Conservation (phyloP, 345 rosid species). For the Nasturtium officinale region DNA sequence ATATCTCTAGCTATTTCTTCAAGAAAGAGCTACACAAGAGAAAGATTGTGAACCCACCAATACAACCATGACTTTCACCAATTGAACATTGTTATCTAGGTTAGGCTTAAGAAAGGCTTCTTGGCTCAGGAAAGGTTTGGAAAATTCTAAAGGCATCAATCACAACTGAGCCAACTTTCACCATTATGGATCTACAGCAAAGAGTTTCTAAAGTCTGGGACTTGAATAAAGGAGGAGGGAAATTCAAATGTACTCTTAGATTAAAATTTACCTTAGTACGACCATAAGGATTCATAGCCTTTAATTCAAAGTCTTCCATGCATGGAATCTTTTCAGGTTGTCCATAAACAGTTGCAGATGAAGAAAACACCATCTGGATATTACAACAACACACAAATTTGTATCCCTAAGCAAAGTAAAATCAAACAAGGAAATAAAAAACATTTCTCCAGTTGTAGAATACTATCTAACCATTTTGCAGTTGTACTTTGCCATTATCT, state of each 20-base stretch:
- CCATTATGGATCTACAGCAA: neutral
- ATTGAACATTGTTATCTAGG: neutral
- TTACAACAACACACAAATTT: constrained; percentile 9
- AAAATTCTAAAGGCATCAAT: neutral
- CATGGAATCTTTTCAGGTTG: constrained; percentile 91
- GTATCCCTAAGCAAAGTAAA: too few relatives aligned
- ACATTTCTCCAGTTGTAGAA: constrained; percentile 4
- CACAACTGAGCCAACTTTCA: neutral
- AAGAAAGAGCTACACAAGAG: constrained; percentile 70
- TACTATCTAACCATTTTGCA: constrained; percentile 60
- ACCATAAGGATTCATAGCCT: constrained; percentile 95
- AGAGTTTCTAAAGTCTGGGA: neutral
- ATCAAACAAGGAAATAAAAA: neutral
- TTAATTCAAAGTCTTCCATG: constrained; percentile 66
- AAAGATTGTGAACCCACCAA: constrained; percentile 20
- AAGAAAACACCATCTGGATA: constrained; percentile 85
- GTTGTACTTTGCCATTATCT: constrained; percentile 70
- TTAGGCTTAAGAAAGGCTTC: constrained; percentile 15
- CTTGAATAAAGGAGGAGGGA: neutral
- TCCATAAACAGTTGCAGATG: constrained; percentile 95
- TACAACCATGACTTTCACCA: neutral
- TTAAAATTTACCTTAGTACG: constrained; percentile 70
- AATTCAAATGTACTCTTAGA: neutral
- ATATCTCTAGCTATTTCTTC: constrained; percentile 92
- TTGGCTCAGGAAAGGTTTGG: constrained; percentile 1